Conservation (phyloP, 192 early-diverging fungal species). For the Backusella westeae region DNA sequence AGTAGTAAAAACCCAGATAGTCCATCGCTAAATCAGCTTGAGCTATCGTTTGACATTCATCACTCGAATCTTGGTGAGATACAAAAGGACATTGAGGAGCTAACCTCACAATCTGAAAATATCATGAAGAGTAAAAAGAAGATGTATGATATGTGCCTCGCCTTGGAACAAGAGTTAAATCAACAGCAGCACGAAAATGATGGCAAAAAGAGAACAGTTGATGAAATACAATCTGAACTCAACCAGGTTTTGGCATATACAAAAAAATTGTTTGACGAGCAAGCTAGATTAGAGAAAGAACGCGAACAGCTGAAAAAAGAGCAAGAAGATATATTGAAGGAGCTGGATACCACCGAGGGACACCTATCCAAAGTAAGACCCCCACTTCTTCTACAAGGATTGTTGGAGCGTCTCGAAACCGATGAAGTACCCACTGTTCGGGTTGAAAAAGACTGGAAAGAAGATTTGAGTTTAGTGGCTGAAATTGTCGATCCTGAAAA, state of each 20-base stretch:
- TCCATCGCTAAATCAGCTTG: constrained; percentile 44
- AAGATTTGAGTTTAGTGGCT: constrained; percentile 23
- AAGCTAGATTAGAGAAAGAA: constrained; percentile 34
- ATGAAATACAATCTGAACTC: constrained; percentile 33
- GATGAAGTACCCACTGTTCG: constrained; percentile 13
- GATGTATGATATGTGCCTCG: constrained; percentile 42
- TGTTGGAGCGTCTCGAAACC: constrained; percentile 38
- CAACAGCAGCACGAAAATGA: background rate
- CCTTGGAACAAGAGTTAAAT: constrained; percentile 35
- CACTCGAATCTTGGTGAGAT: constrained; percentile 53
- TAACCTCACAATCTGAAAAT: constrained; percentile 34
- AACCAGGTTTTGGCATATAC: constrained; percentile 36
- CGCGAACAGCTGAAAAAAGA: constrained; percentile 39
- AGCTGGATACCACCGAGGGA: constrained; percentile 37
- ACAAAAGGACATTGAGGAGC: constrained; percentile 42
- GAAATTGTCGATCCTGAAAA: background rate
- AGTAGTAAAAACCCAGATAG: background rate
- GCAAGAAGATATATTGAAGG: constrained; percentile 24
- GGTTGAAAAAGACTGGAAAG: constrained; percentile 36
- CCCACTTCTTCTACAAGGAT: constrained; percentile 40
- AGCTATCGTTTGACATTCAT: constrained; percentile 50
- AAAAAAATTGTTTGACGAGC: constrained; percentile 36
- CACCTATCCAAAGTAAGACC: constrained; percentile 45
- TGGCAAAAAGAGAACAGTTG: background rate
- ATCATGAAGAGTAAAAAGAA: constrained; percentile 42